phyloP scores from a whole-genome alignment of 2,329 filamentous ascomycete genomes.

The Aspergillus arachidicola region DNA sequence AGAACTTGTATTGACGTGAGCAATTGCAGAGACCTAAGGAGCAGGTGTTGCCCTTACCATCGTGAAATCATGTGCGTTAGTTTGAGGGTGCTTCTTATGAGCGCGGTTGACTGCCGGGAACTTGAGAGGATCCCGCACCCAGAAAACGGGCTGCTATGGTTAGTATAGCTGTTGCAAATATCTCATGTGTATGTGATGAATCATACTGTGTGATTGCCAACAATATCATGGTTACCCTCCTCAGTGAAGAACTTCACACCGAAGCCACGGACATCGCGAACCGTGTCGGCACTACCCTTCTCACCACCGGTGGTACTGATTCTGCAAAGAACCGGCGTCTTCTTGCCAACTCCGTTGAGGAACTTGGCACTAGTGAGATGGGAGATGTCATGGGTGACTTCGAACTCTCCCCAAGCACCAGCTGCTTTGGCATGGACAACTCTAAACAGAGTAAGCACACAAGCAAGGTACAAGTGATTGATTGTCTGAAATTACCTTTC shows the following conservation, averaged over 20 bases:
- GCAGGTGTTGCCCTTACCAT: slow-evolving; percentile 40
- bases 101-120: slow-evolving; percentile 55
- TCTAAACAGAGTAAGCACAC: slow-evolving; percentile 18
- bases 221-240: slow-evolving; percentile 49
- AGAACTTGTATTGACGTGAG: slow-evolving; percentile 50
- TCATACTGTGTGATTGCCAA: slow-evolving; percentile 26
- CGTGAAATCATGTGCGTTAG: slow-evolving; percentile 65
- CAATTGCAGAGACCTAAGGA: neutral
- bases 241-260: slow-evolving; percentile 56
- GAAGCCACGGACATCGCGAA: slow-evolving; percentile 54
- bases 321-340: slow-evolving; percentile 52
- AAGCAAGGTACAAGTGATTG: neutral
- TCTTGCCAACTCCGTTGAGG: slow-evolving; percentile 57
- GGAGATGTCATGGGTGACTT: slow-evolving; percentile 61
- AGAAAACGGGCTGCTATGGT: slow-evolving; percentile 43
- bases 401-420: slow-evolving; percentile 63
- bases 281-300: slow-evolving; percentile 51
- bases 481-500: slow-evolving; percentile 44
- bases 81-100: slow-evolving; percentile 68
- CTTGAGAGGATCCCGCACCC: slow-evolving; percentile 48
- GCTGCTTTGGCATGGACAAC: slow-evolving; percentile 63
- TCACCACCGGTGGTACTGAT: slow-evolving; percentile 53
- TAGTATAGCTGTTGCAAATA: neutral
- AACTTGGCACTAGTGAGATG: slow-evolving; percentile 60
- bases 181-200: neutral